These are phyloP conservation scores for Torulaspora gathmanii DNA, from an alignment of 805 yeast genomes.

Conservation along the genomic window DNA sequence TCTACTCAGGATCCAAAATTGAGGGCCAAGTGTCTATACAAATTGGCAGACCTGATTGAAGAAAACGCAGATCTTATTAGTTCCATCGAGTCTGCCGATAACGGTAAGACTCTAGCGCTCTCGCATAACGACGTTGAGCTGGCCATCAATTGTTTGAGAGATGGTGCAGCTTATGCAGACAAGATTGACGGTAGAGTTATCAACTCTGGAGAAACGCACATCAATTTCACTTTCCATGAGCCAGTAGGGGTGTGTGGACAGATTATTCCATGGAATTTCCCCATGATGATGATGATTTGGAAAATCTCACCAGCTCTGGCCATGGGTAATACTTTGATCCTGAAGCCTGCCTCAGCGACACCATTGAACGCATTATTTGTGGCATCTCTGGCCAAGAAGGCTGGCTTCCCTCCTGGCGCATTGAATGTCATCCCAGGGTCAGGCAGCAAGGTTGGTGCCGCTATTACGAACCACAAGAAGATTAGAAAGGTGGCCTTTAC, in stretches of 20 bases:
- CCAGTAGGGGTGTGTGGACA: conserved; percentile 82
- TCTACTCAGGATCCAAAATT: conserved; percentile 51
- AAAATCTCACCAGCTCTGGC: conserved; percentile 75
- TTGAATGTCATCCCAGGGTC: conserved; percentile 70
- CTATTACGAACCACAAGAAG: conserved; percentile 61
- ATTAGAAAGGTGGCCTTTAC: conserved; percentile 76
- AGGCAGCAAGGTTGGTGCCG: conserved; percentile 68
- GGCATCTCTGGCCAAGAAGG: conserved; percentile 57
- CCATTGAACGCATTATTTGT: conserved; percentile 67
- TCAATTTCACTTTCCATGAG: conserved; percentile 63
- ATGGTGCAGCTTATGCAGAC: conserved; percentile 71
- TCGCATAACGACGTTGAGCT: conserved; percentile 66
- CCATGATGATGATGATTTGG: conserved; percentile 75
- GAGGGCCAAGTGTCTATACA: conserved; percentile 50
- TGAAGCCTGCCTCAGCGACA: conserved; percentile 75
- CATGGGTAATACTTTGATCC: conserved; percentile 67
- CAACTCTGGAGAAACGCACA: conserved; percentile 58
- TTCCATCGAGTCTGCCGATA: conserved; percentile 66
- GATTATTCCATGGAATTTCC: conserved; percentile 84
- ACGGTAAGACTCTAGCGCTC: conserved; percentile 67
- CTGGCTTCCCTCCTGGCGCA: conserved; percentile 73
- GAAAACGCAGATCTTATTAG: conserved; percentile 59
- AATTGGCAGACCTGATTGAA: conserved; percentile 67
- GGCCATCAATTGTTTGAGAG: conserved; percentile 60
- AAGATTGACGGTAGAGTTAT: conserved; percentile 61